A percentile compares a stretch with the other conserved stretches of the same genome.
Conservation (phyloP, 2,329 filamentous ascomycete species). For the Davidsoniella eucalypti region DNA sequence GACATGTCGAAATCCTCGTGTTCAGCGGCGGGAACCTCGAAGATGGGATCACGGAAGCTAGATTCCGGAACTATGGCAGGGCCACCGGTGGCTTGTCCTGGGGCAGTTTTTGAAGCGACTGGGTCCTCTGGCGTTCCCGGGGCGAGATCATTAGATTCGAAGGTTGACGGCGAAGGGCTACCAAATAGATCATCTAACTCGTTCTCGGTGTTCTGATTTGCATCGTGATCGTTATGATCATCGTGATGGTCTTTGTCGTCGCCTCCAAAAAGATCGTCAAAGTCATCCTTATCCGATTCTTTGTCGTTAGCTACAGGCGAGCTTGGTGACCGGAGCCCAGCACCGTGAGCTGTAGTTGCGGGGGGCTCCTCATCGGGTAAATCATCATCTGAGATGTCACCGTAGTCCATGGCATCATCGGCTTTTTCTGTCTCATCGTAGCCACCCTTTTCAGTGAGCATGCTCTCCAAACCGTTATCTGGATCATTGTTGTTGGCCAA, state of each 20-base stretch:
- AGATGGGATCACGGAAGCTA: conserved; percentile 12
- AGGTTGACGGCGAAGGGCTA: conserved; percentile 36
- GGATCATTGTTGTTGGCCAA: conserved; percentile 26
- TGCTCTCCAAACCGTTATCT: conserved; percentile 22
- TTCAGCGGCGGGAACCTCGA: conserved; percentile 20
- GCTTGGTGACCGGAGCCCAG: too few species aligned
- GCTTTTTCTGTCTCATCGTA: conserved; percentile 64
- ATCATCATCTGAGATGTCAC: conserved; percentile 84
- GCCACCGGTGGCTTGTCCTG: neutral
- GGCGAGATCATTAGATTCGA: conserved; percentile 24
- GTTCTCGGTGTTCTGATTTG: conserved; percentile 25
- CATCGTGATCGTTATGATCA: conserved; percentile 40
- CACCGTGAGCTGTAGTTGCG: conserved; percentile 15
- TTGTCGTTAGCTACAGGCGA: neutral
- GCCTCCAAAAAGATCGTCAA: conserved; percentile 6
- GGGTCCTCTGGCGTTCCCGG: conserved; percentile 26
- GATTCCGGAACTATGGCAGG: conserved; percentile 12
- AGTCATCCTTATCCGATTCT: neutral
- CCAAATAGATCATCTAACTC: conserved; percentile 52
- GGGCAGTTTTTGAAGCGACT: conserved; percentile 18
- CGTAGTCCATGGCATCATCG: conserved; percentile 79
- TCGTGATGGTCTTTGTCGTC: conserved; percentile 27
- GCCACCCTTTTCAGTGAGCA: conserved; percentile 25
- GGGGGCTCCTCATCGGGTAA: conserved; percentile 53
- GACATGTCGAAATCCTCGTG: conserved; percentile 26